Base-by-base conservation (phyloP, 1,284 basidiomycete genomes). In the Paramarasmius palmivorus region DNA sequence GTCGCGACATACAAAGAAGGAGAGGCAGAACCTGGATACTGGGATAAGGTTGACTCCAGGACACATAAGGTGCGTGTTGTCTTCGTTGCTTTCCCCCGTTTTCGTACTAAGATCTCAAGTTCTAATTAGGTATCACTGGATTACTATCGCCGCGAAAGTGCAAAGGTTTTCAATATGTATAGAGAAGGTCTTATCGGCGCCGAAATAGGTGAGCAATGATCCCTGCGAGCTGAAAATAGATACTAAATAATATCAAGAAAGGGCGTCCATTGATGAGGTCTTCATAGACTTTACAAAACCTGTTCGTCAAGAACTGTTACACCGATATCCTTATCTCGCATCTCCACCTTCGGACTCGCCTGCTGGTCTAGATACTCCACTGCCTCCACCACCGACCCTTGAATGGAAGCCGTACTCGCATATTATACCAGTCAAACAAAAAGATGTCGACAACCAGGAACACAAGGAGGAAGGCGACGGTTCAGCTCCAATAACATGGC, bases 1-100 rank as follows among this genome's bases (percentile, higher is more conserved):
- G 95, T 98, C 39, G 93, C 95, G 23, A 98, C 96, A 6, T 98
- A 91, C 71, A 89, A 85, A 66, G 92, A 95, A 61, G 95, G 95
- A 3, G 93, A 94, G 57, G 76, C 73, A 45, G 88, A 94, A 66
- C 92, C 96, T 10, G 88, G 88, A 0, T 98, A 99, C 68, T 92
- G 90, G 86, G 84, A 93, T 34, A 78, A 91, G 54, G 86, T 95
- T 4, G 87, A 95, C 65, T 88, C 90, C 1, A 79, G 81, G 55
- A 97, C 93, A 9, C 95, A 99, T 75, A 98, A 99, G 79, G 94
- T 93, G 53, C n/a, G 73, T 55, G 50, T 55, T 34, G 29, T 26
- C 29, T 4, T 40, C 44, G 36, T 48, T 29, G 19, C 17, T 49
- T 61, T 46, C 54, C 56, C 17, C 53, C 59, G 57, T n/a, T n/a